Percentiles rank a stretch among this genome's conserved stretches.
These are phyloP conservation scores for Lactarius quietus DNA, from an alignment of 768 basidiomycete species.

Conservation along the genomic window DNA sequence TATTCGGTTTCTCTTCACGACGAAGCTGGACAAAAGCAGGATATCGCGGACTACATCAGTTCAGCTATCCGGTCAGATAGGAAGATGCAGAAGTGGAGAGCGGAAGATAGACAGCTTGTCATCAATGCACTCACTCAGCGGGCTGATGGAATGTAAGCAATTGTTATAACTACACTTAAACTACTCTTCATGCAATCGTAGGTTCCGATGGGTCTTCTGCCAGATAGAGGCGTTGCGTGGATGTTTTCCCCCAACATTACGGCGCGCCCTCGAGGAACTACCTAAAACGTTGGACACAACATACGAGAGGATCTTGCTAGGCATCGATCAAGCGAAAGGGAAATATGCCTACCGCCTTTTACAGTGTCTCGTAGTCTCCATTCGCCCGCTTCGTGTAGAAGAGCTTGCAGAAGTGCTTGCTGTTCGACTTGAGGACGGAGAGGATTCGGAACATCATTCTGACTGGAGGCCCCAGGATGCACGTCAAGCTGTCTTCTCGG, in stretches of 20 bases:
- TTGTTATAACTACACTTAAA: background rate
- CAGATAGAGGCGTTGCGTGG: slow-evolving; percentile 10
- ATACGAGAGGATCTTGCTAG: background rate
- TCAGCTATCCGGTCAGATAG: background rate
- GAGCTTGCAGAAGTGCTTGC: slow-evolving; percentile 15
- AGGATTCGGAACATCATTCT: background rate
- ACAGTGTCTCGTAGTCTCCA: background rate
- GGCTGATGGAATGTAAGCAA: slow-evolving; percentile 8
- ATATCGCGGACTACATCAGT: slow-evolving; percentile 3
- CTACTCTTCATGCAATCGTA: background rate
- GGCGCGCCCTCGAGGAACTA: background rate
- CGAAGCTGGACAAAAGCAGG: slow-evolving; percentile 1
- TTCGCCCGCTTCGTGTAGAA: slow-evolving; percentile 7
- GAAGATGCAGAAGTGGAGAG: slow-evolving; percentile 1
- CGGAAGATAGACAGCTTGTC: slow-evolving; percentile 3
- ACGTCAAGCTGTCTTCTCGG: background rate
- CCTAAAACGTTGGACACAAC: slow-evolving; percentile 7
- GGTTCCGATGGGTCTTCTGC: slow-evolving; percentile 10
- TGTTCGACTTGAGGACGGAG: background rate
- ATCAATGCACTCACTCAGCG: background rate
- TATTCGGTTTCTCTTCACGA: slow-evolving; percentile 8
- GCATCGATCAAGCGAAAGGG: slow-evolving; percentile 10
- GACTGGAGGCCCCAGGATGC: background rate
- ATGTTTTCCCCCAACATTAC: background rate
- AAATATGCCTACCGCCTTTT: background rate